Base-by-base conservation (phyloP, 108 stramenopile genomes). In the Chaetoceros tenuissimus region DNA sequence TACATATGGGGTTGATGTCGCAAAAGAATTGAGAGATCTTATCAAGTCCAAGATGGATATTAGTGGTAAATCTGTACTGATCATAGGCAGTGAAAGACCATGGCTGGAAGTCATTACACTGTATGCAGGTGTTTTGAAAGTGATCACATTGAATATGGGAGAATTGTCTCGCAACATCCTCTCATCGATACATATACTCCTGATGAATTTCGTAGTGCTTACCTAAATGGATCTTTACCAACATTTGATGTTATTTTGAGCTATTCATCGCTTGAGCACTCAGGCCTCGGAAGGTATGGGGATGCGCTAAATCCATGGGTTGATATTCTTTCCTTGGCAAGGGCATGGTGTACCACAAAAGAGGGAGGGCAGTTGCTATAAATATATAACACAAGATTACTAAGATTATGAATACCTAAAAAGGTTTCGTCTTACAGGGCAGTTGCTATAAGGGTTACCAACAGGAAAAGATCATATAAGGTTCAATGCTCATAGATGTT, bases 241-340 rank as follows among this genome's bases (percentile, higher is more conserved):
- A 25, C 23, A 2, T 60, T 50, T 60, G 59, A 60, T 60, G 48
- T n/a, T 3, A 24, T 49, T 3, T 18, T 60, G 3, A 24, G 21
- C 16, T 47, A 51, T 60, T 60, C 59, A 18, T 29, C 28, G 3
- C 46, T 60, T 10, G 59, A 60, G 24, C 59, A 60, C 24, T 3
- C 25, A 26, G 59, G 59, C 5, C 24, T 60, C 20, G 59, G 59
- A 2, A 18, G 59, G 59, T 60, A 60, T 49, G 59, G 59, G n/a
- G 59, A 60, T 49, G 52, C 52, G 21, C 22, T 62, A 2, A 62
- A 62, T 53, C 60, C 60, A 13, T 62, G 29, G 29, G 60, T 26
- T 16, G 60, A 62, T 21, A 28, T 62, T 20, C 17, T 53, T 16
- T 7, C 16, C 18, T 20, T 62, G 10, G 60, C 60, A 24, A 43